A percentile compares a stretch with the other conserved stretches of the same genome.
Evolutionary conservation across 176 grass and related monocot species (phyloP).

Genomic region (Cenchrus purpureus): DNA sequence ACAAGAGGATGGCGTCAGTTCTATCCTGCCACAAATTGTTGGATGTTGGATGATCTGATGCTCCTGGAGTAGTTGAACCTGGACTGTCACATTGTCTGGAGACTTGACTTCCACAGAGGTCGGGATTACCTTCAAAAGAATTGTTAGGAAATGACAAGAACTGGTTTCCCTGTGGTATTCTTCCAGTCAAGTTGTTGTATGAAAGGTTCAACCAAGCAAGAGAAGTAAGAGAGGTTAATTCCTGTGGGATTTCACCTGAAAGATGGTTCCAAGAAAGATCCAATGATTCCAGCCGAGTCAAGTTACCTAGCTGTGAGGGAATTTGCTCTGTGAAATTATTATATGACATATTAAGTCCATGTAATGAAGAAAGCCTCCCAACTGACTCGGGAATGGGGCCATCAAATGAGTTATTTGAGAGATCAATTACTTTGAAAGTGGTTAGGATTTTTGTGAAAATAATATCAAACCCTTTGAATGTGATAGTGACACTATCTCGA

Average conservation of each 20-base stretch:
- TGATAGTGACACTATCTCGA: not conserved
- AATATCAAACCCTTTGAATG: not conserved
- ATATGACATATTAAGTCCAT: conserved; percentile 5
- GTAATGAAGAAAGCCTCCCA: conserved; percentile 14
- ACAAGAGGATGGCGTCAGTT: not conserved
- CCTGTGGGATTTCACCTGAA: conserved; percentile 31
- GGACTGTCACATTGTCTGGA: conserved; percentile 9
- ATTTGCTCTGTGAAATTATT: conserved; percentile 23
- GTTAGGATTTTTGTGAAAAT: not conserved
- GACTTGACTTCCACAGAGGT: not conserved
- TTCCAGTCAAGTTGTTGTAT: conserved; percentile 36
- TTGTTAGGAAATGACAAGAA: conserved; percentile 1
- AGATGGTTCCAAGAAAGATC: conserved; percentile 52
- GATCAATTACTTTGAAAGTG: conserved; percentile 17
- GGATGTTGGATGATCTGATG: too few relatives aligned
- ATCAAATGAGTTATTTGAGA: conserved; percentile 40
- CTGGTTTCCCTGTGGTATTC: conserved; percentile 16
- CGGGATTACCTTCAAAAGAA: conserved; percentile 9
- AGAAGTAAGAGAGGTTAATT: conserved; percentile 39
- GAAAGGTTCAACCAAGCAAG: conserved; percentile 49
- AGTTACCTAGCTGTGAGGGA: not conserved
- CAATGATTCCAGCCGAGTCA: conserved; percentile 41
- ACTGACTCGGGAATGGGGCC: not conserved
- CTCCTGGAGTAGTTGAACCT: too few relatives aligned
- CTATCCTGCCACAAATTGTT: too few relatives aligned